Conservation (phyloP, 192 early-diverging fungal genomes). For the Diversispora eburnea region DNA sequence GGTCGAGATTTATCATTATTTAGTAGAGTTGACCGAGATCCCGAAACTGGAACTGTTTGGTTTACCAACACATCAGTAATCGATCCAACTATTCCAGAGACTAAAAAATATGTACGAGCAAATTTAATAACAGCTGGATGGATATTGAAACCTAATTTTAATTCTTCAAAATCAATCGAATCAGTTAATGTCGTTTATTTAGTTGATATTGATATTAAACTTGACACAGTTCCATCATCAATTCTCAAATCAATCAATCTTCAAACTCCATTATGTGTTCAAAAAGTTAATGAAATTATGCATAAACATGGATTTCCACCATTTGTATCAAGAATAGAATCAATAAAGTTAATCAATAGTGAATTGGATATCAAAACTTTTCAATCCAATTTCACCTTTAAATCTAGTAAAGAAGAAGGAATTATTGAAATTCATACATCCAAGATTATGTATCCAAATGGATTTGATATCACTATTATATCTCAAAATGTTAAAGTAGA, state of each 20-base stretch:
- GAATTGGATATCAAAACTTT: slow-evolving; percentile 38
- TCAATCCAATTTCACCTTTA: slow-evolving; percentile 41
- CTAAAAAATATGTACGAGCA: slow-evolving; percentile 43
- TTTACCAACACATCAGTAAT: slow-evolving; percentile 47
- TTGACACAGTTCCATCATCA: slow-evolving; percentile 38
- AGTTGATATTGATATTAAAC: slow-evolving; percentile 48
- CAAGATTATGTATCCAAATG: slow-evolving; percentile 41
- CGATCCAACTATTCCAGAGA: slow-evolving; percentile 45
- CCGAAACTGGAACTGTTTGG: slow-evolving; percentile 39
- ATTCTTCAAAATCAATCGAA: slow-evolving; percentile 36
- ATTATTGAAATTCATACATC: slow-evolving; percentile 48
- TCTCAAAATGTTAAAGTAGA: slow-evolving; percentile 39
- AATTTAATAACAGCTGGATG: slow-evolving; percentile 47
- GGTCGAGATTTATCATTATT: slow-evolving; percentile 47
- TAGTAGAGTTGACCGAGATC: slow-evolving; percentile 49
- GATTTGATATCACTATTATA: slow-evolving; percentile 42
- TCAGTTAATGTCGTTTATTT: slow-evolving; percentile 45
- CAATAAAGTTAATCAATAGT: slow-evolving; percentile 41
- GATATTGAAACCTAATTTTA: slow-evolving; percentile 45
- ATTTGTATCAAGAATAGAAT: slow-evolving; percentile 45
- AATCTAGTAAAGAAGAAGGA: slow-evolving; percentile 34
- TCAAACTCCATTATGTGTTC: slow-evolving; percentile 47
- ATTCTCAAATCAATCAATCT: slow-evolving; percentile 44
- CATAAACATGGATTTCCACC: slow-evolving; percentile 50
- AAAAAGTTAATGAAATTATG: slow-evolving; percentile 43